Evolutionary conservation across 176 grass and related monocot species (phyloP).

Genomic region (Oryza glumipatula): DNA sequence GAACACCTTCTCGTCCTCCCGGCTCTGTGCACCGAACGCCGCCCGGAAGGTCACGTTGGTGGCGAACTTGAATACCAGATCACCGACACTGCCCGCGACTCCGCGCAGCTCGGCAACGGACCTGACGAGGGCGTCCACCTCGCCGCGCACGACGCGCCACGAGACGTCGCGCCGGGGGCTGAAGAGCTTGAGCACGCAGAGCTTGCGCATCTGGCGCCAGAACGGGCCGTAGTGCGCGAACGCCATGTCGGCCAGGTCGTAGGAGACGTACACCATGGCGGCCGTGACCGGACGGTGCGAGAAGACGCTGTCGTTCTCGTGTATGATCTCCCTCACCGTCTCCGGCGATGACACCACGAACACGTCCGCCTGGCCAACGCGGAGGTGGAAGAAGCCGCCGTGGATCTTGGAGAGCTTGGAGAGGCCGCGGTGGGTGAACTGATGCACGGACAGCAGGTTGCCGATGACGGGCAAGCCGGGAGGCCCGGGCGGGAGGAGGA

Average conservation of each 20-base stretch:
- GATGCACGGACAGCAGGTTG: constrained; percentile 90
- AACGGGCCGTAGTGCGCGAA: constrained; percentile 93
- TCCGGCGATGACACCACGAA: constrained; percentile 89
- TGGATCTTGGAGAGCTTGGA: constrained; percentile 65
- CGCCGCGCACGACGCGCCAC: constrained; percentile 72
- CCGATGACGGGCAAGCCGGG: constrained; percentile 64
- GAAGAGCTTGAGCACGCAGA: constrained; percentile 87
- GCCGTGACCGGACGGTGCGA: constrained; percentile 80
- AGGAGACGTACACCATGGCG: constrained; percentile 73
- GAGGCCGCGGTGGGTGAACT: constrained; percentile 89
- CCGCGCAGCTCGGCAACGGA: constrained; percentile 8
- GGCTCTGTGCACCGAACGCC: constrained; percentile 59
- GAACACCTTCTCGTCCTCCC: constrained; percentile 59
- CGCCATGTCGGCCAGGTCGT: constrained; percentile 91
- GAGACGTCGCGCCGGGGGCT: constrained; percentile 77
- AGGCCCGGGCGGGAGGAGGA: no score
- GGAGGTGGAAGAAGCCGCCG: constrained; percentile 71
- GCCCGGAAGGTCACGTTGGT: constrained; percentile 81
- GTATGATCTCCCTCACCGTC: constrained; percentile 73
- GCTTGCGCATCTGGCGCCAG: constrained; percentile 96
- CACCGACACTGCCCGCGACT: constrained; percentile 57
- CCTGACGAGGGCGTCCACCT: constrained; percentile 43
- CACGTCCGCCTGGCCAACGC: constrained; percentile 53
- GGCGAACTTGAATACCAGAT: constrained; percentile 75
- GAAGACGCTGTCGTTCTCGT: constrained; percentile 84